Evolutionary conservation across 441 rosid species (phyloP).

Genomic region (Erodium moschatum): DNA sequence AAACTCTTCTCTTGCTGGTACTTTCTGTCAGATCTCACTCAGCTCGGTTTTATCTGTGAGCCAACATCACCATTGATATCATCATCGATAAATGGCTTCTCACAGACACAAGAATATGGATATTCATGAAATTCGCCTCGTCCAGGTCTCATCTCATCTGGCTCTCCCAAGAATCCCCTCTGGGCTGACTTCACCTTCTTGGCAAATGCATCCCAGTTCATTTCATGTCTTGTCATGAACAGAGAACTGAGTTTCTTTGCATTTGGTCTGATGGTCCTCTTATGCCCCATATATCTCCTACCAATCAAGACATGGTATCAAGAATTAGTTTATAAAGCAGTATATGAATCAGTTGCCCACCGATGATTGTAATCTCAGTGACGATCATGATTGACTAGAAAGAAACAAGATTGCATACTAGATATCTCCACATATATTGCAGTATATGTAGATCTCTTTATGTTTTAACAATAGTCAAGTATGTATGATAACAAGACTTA

Average conservation of each 20-base stretch:
- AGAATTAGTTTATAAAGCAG: too few relatives aligned
- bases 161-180: conserved; percentile 97
- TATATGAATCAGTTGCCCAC: too few relatives aligned
- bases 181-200: conserved; percentile 70
- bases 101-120: conserved; percentile 75
- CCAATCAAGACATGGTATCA: background rate
- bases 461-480: background rate
- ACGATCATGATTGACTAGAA: too few relatives aligned
- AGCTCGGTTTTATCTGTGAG: conserved; percentile 2
- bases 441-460: too few relatives aligned
- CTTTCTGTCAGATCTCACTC: conserved; percentile 1
- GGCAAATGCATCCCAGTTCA: conserved; percentile 76
- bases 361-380: too few relatives aligned
- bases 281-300: conserved; percentile 94
- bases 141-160: conserved; percentile 61
- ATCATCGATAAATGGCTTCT: conserved; percentile 41
- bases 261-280: conserved; percentile 17
- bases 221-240: conserved; percentile 51
- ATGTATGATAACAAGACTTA: too few relatives aligned
- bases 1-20: conserved; percentile 22
- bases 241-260: conserved; percentile 22
- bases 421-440: background rate
- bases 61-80: conserved; percentile 15
- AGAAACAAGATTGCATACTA: background rate
- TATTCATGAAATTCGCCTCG: conserved; percentile 39